Base-by-base conservation (phyloP, 2,329 filamentous ascomycete species). In the Fusarium tupiense region DNA sequence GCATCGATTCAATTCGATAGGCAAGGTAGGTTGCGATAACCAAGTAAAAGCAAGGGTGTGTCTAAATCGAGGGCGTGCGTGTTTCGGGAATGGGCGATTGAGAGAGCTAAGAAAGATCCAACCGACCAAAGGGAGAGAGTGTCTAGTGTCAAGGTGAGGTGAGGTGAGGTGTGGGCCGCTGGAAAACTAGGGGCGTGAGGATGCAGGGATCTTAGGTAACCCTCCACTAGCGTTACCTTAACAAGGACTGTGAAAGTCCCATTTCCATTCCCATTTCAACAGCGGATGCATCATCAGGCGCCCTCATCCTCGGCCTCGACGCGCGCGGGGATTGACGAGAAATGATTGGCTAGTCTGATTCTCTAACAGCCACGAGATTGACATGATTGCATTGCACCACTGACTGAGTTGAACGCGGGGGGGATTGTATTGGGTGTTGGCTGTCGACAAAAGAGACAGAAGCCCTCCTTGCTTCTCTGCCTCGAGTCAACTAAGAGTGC, bases 21-120 rank as follows among this genome's bases (percentile, higher is more conserved):
- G 50, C 24, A 54, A 54, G 50, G n/a, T 38, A 38, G 50, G 63
- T 61, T 67, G 59, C 52, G 66, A 70, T 70, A 70, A 43, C 53
- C 50, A 62, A 44, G 24, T 40, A 61, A 43, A 53, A 35, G 53
- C 44, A 33, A 65, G 66, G 53, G 67, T 46, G 67, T 70, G 46
- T 65, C 33, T 44, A 33, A 52, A 49, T 46, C 38, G 60, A 59
- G 63, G 71, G 71, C 35, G 67, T 74, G 26, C 44, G 53, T 68
- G 72, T 74, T 74, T 72, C 71, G 71, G 70, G 71, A 63, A 73
- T 67, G 70, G 63, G 41, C 43, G 41, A 73, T 67, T 71, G 58
- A 69, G 63, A 50, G 43, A 44, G 50, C 54, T 56, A 67, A 60
- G 54, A 60, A 63, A 67, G 64, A 59, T 54, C 37, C 57, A 61